These are phyloP conservation scores for Umbellularia californica DNA, from an alignment of 164 flowering plant species.

Conservation along the genomic window DNA sequence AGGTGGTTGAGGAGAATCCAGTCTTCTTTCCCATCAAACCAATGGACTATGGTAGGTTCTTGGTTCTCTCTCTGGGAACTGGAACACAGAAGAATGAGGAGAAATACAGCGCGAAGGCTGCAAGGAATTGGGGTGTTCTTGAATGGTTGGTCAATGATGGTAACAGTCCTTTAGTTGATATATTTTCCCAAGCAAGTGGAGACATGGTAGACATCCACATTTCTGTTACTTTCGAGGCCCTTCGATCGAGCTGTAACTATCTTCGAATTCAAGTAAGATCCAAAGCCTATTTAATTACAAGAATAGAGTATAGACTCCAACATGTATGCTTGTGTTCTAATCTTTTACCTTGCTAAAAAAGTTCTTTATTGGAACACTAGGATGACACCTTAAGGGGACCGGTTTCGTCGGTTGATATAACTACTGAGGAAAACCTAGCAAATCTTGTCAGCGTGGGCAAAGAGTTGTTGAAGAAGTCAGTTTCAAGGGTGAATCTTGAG, in stretches of 20 bases:
- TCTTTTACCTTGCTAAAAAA: background rate
- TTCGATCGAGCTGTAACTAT: slow-evolving; percentile 2
- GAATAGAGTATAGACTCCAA: too few relatives aligned
- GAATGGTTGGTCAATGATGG: slow-evolving; percentile 4
- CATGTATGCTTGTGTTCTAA: background rate
- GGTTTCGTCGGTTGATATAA: slow-evolving; percentile 31
- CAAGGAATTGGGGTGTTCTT: slow-evolving; percentile 2
- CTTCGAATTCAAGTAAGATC: slow-evolving; percentile 10
- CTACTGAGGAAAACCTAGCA: slow-evolving; percentile 16
- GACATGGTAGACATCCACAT: slow-evolving; percentile 11
- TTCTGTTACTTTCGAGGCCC: slow-evolving; percentile 4
- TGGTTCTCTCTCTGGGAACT: slow-evolving; percentile 14
- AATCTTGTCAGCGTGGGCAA: slow-evolving; percentile 34
- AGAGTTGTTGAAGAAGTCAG: slow-evolving; percentile 30
- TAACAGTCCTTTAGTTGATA: background rate
- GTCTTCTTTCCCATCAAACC: background rate
- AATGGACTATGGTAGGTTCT: slow-evolving; percentile 6
- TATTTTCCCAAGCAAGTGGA: slow-evolving; percentile 1
- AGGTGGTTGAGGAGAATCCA: background rate
- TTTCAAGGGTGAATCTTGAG: slow-evolving; percentile 42
- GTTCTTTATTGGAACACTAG: background rate
- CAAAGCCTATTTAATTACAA: background rate
- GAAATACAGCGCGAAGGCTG: slow-evolving; percentile 2
- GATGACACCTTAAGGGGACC: slow-evolving; percentile 28
- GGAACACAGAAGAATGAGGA: slow-evolving; percentile 3